Base-by-base conservation (phyloP, 352 stramenopile genomes). In the Blastocystis sp. region DNA sequence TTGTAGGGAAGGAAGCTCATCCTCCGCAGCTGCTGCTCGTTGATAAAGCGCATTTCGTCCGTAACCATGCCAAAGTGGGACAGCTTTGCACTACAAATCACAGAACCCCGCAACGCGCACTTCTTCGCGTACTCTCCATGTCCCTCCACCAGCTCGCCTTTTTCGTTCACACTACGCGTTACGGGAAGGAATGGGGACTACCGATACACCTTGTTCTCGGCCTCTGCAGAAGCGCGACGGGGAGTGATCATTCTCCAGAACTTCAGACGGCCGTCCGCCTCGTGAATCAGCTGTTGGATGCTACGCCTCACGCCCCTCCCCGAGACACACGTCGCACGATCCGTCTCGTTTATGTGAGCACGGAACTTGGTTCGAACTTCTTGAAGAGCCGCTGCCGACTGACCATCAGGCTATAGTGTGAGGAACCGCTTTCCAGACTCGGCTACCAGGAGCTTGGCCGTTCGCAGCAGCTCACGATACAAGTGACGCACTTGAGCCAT, bases 301-400 rank as follows among this genome's bases (percentile, higher is more conserved):
- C 74, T 84, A 40, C 14, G n/a, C 11, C 2, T 52, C 2, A 84
- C 45, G 45, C 23, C 66, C 43, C 3, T 38, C 11, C 19, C n/a
- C 4, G 2, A 19, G 23, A 78, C 3, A n/a, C 23, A 79, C 67
- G 59, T 79, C n/a, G 40, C 23, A 21, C 45, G 4, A 62, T 88
- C 78, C 56, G 14, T 88, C 67, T 88, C 67, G 17, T 61, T 71
- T 17, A 76, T 71, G 23, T 88, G 41, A 28, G 34, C 28, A 60
- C 48, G 78, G 28, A 88, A 88, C 76, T 76, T 88, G 14, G 64
- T 79, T 78, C 78, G 78, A 41, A 88, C 66, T 45, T 88, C 78
- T 34, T 88, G 64, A 2, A 88, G 48, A 34, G 78, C 60, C n/a
- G 43, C n/a, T 11, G 48, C 2, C 10, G 40, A 56, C 60, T 88